Evolutionary conservation across 805 yeast genomes (phyloP).

Genomic region (Nakazawaea pomicola): DNA sequence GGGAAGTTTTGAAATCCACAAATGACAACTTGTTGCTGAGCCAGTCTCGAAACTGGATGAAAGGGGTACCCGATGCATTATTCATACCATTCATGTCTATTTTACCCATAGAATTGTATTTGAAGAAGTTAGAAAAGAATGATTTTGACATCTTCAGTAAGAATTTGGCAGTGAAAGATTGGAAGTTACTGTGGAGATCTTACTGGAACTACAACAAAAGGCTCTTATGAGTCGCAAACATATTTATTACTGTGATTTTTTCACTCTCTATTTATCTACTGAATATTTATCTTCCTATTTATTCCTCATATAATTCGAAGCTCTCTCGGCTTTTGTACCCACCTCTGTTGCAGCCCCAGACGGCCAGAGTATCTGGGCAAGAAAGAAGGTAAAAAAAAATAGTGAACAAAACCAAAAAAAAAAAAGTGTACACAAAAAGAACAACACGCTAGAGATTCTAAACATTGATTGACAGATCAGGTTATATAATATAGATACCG

Average conservation of each 20-base stretch:
- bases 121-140: slow-evolving; percentile 51
- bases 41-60: slow-evolving; percentile 33
- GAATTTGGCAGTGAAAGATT: slow-evolving; percentile 44
- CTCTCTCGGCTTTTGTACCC: no score
- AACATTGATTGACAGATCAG: no score
- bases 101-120: slow-evolving; percentile 59
- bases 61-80: slow-evolving; percentile 54
- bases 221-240: slow-evolving; percentile 21
- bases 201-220: slow-evolving; percentile 42
- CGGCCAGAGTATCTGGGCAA: no score
- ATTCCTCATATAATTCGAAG: no score
- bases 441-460: no score
- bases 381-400: no score
- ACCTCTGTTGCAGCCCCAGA: no score
- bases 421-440: no score
- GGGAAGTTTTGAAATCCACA: slow-evolving; percentile 21
- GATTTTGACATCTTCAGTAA: slow-evolving; percentile 58
- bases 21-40: slow-evolving; percentile 23
- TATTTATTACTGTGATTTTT: not conserved
- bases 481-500: no score
- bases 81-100: slow-evolving; percentile 65
- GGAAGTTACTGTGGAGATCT: slow-evolving; percentile 62
- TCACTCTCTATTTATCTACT: not conserved
- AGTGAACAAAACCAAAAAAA: no score
- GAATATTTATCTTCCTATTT: no score